Base-by-base conservation (phyloP, 2,329 filamentous ascomycete species). In the Graphilbum fragrans region DNA sequence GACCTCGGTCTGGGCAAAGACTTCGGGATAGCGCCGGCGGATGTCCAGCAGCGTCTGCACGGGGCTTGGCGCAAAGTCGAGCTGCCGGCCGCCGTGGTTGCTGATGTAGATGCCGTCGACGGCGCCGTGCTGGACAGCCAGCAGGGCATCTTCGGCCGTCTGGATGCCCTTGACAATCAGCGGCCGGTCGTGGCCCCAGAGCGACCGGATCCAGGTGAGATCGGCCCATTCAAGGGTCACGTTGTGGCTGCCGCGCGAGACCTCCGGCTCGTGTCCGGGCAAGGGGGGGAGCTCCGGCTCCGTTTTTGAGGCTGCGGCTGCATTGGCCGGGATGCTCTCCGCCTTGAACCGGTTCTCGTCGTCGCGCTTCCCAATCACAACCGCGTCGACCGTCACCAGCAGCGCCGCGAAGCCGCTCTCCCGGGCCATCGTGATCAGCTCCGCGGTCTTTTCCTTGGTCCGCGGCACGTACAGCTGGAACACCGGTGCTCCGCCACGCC, bases 111-210 rank as follows among this genome's bases (percentile, higher is more conserved):
- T 62, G 1, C 66, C 69, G 23, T 66, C 27, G n/a, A 45, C 25
- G 11, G 42, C 5, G 61, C 65, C 14, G 59, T 62, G 51, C 21
- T 62, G 56, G 6, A 59, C 53, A 6, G 65, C 66, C 35, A 64
- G 52, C 11, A 38, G 42, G 11, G 52, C 54, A 44, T 59, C 58
- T 37, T 57, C 57, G 16, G 48, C 50, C 25, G 52, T 48, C 49
- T 58, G 53, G 17, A 59, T 48, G 19, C 57, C 57, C 43, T 60
- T 59, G n/a, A 58, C 47, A 18, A 58, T 51, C 5, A 59, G 32
- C 2, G 57, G 56, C 12, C 29, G 6, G n/a, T 36, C 7, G 0
- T 77, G 76, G 45, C 74, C 65, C 75, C 77, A 82, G 43, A 76
- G 55, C 49, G 69, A 60, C 44, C 68, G 65, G 43, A 83, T 52